Base-by-base conservation (phyloP, 257 asterid species). In the Penstemon eatonii region DNA sequence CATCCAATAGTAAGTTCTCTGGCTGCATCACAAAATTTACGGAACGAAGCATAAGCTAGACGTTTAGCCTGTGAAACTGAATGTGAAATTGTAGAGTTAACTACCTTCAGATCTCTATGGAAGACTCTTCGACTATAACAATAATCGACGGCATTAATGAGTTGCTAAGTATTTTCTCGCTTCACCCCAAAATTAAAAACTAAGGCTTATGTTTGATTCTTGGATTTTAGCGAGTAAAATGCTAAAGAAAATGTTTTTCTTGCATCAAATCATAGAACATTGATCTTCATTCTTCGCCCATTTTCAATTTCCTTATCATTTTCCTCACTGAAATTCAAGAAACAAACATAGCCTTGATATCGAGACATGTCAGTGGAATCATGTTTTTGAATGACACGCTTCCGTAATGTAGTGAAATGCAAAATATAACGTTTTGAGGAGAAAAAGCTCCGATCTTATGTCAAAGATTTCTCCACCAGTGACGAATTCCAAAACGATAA, bases 1-100 rank as follows among this genome's bases (percentile, higher is more conserved):
- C 82, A 81, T 91, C 96, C 33, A 25, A 25, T 25, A 25, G 33
- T 25, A 25, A 25, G 2, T 25, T 25, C 33, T 25, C 33, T 25
- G 94, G 97, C 97, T 91, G 81, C 80, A 76, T 18, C 37, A 50
- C 46, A 53, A 68, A 76, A 73, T 39, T 50, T 18, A 74, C 4
- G 4, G 39, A 38, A 11, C 18, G 18, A 50, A 66, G 58, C 42
- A 33, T 10, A 49, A 15, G 63, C 37, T 18, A 11, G 4, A 12
- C 55, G 3, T 5, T 55, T 69, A 25, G 36, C 46, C 4, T 5
- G 58, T 9, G 9, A 65, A 19, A 36, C 3, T 2, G 7, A 8
- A 38, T 7, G 56, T 25, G 33, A 25, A 25, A 25, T 25, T 25
- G 33, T 25, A 25, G 33, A 25, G 33, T 25, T 25, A 25, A 25